Base-by-base conservation (phyloP, 345 rosid species). In the Combretum micranthum region DNA sequence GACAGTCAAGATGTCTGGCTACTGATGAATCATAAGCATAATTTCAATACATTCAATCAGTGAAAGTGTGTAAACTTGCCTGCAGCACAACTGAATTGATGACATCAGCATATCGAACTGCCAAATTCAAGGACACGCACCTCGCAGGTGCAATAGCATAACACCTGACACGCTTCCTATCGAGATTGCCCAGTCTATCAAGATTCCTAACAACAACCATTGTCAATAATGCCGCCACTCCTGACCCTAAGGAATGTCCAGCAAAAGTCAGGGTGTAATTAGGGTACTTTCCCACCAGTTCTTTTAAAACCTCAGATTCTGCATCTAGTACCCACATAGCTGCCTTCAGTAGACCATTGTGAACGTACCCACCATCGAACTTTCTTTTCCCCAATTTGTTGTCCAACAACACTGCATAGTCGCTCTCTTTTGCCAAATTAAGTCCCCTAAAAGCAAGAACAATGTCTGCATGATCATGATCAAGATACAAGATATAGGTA, bases 71-170 rank as follows among this genome's bases (percentile, higher is more conserved):
- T 53, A 1, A 62, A 67, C 78, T 69, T 71, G 69, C 99, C 99
- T 93, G 97, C 70, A 93, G 96, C 70, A 93, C 96, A 6, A 93
- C 77, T 50, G 99, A 86, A 71, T 89, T 84, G 71, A 93, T 93
- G 44, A 87, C 96, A 82, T 89, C 97, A 0, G 96, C 99, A 72
- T 87, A 93, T 76, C 86, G 75, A 45, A 89, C 94, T 0, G 99
- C 97, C 83, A 93, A 75, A 69, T 89, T 93, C 55, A 93, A 75
- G 0, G 97, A 89, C 94, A 93, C 87, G 64, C 97, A 93, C 81
- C 99, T 84, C 49, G 99, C 97, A 72, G 99, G 97, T 12, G 99
- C 96, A 43, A 89, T 82, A 37, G 97, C 96, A 47, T 77, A 93
- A 78, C 99, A 82, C 65, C 99, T 80, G n/a, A 89, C 75, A 71